Evolutionary conservation across 495 filamentous ascomycete genomes (phyloP).

Genomic region (Annulohypoxylon maeteangense): DNA sequence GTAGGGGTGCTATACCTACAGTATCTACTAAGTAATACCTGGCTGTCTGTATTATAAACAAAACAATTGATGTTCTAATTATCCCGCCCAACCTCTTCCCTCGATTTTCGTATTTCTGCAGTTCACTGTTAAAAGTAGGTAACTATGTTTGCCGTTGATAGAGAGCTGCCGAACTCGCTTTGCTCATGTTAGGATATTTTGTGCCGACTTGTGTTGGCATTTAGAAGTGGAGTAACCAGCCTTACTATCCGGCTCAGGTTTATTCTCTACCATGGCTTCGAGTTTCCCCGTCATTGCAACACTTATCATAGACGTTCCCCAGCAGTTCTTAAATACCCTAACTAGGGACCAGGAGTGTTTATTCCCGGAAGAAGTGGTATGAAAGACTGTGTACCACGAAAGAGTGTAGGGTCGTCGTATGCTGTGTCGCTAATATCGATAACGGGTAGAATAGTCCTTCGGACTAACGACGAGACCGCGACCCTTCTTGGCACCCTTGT

Average conservation of each 20-base stretch:
- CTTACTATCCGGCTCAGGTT: constrained; percentile 14
- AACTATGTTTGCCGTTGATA: neutral
- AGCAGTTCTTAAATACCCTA: neutral
- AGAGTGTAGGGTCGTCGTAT: neutral
- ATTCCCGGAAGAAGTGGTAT: neutral
- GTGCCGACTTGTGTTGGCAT: constrained; percentile 13
- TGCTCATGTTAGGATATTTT: neutral
- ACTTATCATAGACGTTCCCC: constrained; percentile 28
- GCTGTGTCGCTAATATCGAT: constrained; percentile 69
- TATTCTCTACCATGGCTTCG: constrained; percentile 9
- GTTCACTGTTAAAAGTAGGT: neutral
- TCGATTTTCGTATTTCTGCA: neutral
- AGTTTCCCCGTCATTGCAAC: constrained; percentile 3
- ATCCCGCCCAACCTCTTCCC: neutral
- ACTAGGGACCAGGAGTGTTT: neutral
- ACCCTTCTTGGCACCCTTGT: constrained; percentile 96
- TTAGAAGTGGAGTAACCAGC: neutral
- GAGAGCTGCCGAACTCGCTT: neutral
- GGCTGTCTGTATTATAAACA: too few species aligned
- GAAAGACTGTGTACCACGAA: neutral
- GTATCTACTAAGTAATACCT: too few species aligned
- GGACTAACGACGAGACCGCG: constrained; percentile 95
- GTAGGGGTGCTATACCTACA: too few species aligned
- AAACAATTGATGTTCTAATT: too few species aligned
- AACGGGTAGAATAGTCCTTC: constrained; percentile 90